phyloP scores from a whole-genome alignment of 129 eudicot species.

The Centaurea solstitialis region DNA sequence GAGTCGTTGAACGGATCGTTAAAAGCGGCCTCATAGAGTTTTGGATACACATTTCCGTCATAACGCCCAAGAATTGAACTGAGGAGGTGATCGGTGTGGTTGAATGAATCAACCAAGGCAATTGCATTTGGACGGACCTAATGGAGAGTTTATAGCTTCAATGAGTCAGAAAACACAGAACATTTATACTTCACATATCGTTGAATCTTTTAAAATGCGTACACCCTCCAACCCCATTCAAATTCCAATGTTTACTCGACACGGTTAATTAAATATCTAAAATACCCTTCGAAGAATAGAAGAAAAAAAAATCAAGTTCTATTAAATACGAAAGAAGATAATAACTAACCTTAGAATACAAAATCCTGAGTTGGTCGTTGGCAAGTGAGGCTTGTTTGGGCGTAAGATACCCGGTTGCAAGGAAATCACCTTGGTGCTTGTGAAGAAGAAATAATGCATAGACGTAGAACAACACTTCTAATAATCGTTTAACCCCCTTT shows the following conservation, averaged over 20 bases:
- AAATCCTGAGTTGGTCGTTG: constrained; percentile 71
- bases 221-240: not conserved
- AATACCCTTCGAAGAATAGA: not conserved
- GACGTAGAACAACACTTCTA: constrained; percentile 69
- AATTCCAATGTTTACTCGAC: not conserved
- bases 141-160: not conserved
- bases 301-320: not conserved
- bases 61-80: constrained; percentile 91
- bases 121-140: constrained; percentile 86
- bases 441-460: constrained; percentile 74
- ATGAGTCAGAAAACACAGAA: not conserved
- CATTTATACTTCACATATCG: not conserved
- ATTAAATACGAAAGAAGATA: not conserved
- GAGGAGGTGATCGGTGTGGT: constrained; percentile 87
- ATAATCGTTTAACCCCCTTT: constrained; percentile 70
- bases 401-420: constrained; percentile 69
- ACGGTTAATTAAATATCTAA: not conserved
- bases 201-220: not conserved
- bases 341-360: constrained; percentile 68
- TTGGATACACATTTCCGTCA: constrained; percentile 96
- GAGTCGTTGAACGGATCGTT: constrained; percentile 85
- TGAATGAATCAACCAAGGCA: constrained; percentile 83
- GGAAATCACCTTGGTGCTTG: constrained; percentile 92
- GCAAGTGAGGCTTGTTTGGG: constrained; percentile 93
- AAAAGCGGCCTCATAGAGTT: constrained; percentile 95